Conservation (phyloP, 1,284 basidiomycete species). For the Spongispora temasekensis region DNA sequence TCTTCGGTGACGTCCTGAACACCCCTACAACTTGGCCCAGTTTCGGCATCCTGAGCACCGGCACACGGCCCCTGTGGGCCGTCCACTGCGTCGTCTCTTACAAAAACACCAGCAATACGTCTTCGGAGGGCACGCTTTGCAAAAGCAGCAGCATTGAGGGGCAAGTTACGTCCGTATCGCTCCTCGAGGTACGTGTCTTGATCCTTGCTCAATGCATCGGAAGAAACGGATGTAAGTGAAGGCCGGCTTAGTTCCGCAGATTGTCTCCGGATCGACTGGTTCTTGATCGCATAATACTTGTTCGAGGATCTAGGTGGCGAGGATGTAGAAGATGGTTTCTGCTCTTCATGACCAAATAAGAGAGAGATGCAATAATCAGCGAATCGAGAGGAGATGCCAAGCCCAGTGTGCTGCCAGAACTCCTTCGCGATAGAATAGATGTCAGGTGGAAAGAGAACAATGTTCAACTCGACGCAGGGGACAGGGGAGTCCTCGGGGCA, state of each 20-base stretch:
- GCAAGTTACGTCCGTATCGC: conserved; percentile 93
- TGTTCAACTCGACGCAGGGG: conserved; percentile 63
- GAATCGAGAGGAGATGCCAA: conserved; percentile 86
- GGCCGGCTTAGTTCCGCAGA: no score
- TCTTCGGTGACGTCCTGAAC: conserved; percentile 70
- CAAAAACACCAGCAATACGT: conserved; percentile 86
- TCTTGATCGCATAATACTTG: conserved; percentile 58
- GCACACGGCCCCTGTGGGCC: conserved; percentile 42
- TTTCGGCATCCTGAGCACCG: conserved; percentile 47
- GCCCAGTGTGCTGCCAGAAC: conserved; percentile 96
- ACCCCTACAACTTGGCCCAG: conserved; percentile 62
- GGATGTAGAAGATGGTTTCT: conserved; percentile 15
- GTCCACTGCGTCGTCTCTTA: conserved; percentile 53
- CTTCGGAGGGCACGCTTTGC: conserved; percentile 88
- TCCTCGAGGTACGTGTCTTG: conserved; percentile 81
- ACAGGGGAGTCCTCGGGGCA: conserved; percentile 53
- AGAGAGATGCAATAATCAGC: conserved; percentile 83
- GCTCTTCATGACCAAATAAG: conserved; percentile 42
- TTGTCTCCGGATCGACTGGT: neutral
- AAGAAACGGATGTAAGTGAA: no score
- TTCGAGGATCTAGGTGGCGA: conserved; percentile 48
- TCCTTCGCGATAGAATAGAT: conserved; percentile 76
- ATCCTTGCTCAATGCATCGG: conserved; percentile 44
- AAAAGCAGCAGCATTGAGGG: conserved; percentile 67
- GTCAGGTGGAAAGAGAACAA: conserved; percentile 78